These are phyloP conservation scores for Quercus phellos DNA, from an alignment of 331 rosid genomes.

Conservation along the genomic window DNA sequence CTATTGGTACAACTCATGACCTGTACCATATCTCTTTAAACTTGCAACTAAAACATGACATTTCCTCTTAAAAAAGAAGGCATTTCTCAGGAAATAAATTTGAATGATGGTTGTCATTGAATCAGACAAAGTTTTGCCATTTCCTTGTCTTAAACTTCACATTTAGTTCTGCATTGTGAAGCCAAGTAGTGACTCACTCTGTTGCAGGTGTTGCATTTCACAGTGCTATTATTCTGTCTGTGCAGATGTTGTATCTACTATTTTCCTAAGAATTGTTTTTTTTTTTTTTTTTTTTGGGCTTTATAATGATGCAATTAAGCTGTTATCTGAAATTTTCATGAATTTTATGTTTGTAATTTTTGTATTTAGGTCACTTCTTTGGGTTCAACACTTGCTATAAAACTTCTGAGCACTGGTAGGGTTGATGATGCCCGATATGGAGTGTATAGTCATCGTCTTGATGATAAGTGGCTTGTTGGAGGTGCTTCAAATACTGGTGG, in stretches of 20 bases:
- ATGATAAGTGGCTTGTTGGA: constrained; percentile 93
- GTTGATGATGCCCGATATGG: constrained; percentile 91
- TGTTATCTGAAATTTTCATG: neutral
- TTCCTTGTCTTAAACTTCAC: neutral
- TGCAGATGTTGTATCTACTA: constrained; percentile 7
- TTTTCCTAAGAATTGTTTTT: neutral
- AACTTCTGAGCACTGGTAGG: constrained; percentile 69
- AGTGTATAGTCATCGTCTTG: constrained; percentile 96
- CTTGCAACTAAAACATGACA: too few species aligned
- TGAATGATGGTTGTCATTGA: neutral
- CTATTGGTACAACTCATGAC: too few species aligned
- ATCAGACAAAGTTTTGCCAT: neutral
- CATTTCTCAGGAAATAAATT: neutral
- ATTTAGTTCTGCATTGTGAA: neutral
- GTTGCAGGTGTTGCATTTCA: neutral
- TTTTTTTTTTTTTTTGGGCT: neutral
- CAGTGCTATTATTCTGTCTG: neutral
- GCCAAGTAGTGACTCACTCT: neutral
- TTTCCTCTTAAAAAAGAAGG: too few species aligned
- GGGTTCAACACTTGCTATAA: constrained; percentile 97
- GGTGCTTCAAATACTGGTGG: constrained; percentile 98
- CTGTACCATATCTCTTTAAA: too few species aligned
- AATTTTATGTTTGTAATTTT: neutral
- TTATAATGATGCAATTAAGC: neutral
- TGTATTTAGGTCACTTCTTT: constrained; percentile 74